Conservation (phyloP, 331 rosid genomes). For the Ulmus americana region DNA sequence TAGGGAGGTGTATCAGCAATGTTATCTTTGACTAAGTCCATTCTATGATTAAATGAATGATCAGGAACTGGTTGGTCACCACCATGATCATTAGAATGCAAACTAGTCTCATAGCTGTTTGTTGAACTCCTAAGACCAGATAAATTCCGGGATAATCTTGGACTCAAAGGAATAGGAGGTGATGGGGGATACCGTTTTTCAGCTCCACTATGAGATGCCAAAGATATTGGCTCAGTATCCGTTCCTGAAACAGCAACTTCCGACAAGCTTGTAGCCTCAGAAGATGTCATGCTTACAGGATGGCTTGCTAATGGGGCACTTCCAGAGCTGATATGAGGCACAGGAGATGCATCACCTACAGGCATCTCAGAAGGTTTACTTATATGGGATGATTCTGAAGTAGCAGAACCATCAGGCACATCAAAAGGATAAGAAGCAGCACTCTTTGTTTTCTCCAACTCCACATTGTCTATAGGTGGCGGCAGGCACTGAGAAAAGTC, state of each 20-base stretch:
- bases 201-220: constrained; percentile 32
- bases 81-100: constrained; percentile 39
- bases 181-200: constrained; percentile 53
- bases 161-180: constrained; percentile 73
- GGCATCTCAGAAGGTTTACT: constrained; percentile 47
- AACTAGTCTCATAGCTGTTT: constrained; percentile 41
- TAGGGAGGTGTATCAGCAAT: constrained; percentile 49
- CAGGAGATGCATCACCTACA: background rate
- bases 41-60: constrained; percentile 59
- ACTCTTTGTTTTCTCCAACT: constrained; percentile 64
- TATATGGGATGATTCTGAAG: constrained; percentile 34
- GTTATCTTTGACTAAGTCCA: constrained; percentile 46
- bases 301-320: constrained; percentile 38
- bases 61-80: constrained; percentile 56
- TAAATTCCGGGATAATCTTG: constrained; percentile 62
- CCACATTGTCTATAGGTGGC: constrained; percentile 59
- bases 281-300: constrained; percentile 38
- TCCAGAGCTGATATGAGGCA: constrained; percentile 31
- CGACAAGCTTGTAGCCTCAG: constrained; percentile 22
- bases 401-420: constrained; percentile 50
- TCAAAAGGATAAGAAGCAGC: constrained; percentile 45
- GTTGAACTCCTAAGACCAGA: constrained; percentile 70
- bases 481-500: constrained; percentile 91
- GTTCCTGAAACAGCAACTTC: constrained; percentile 37
- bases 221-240: constrained; percentile 36